These are phyloP conservation scores for Colletotrichum sidae DNA, from an alignment of 2,329 filamentous ascomycete genomes.

Conservation along the genomic window DNA sequence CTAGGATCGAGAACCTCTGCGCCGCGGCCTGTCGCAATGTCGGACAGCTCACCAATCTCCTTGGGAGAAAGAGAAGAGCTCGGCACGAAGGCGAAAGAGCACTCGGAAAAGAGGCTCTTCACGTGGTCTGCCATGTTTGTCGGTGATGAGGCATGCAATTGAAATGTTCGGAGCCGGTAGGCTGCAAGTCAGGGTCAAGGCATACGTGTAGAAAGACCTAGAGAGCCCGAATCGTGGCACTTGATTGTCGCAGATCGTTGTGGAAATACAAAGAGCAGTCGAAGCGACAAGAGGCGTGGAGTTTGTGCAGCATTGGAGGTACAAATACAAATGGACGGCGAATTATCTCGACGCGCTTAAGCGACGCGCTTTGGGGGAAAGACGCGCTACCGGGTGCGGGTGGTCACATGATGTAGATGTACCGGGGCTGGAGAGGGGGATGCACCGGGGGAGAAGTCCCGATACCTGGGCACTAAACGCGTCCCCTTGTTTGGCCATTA, in stretches of 20 bases:
- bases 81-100: constrained; percentile 59
- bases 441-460: not conserved
- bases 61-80: constrained; percentile 54
- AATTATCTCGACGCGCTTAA: constrained; percentile 28
- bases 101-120: constrained; percentile 55
- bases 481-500: constrained; percentile 1
- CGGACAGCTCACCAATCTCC: constrained; percentile 56
- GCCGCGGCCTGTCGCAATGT: constrained; percentile 60
- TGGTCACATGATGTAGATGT: constrained; percentile 10
- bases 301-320: not conserved
- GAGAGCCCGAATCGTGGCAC: too few relatives aligned
- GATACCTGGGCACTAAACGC: constrained; percentile 13
- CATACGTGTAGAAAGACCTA: constrained; percentile 13
- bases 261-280: not conserved
- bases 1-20: constrained; percentile 60
- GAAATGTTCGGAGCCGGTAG: not conserved
- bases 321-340: constrained; percentile 10
- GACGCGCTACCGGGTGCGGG: constrained; percentile 18
- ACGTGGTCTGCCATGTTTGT: constrained; percentile 39
- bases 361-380: constrained; percentile 18
- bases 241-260: not conserved
- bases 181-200: constrained; percentile 14
- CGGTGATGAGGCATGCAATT: constrained; percentile 7
- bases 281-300: too few relatives aligned
- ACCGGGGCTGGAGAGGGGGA: not conserved